Evolutionary conservation across 495 filamentous ascomycete genomes (phyloP).

Genomic region (Acidiella bohemica): DNA sequence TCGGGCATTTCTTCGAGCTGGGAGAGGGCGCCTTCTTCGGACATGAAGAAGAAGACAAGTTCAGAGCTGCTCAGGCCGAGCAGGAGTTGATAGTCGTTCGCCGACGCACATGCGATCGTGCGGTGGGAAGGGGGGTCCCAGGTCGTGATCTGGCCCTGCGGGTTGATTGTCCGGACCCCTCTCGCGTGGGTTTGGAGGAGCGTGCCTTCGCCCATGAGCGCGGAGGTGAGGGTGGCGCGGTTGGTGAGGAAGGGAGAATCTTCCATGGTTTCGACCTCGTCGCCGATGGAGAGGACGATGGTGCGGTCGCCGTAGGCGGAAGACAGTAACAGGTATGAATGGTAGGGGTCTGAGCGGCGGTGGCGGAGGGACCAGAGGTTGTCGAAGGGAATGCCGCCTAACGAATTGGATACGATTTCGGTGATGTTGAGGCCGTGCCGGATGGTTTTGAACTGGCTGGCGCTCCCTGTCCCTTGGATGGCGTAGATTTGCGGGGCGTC

Average conservation of each 20-base stretch:
- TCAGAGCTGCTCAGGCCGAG: conserved; percentile 89
- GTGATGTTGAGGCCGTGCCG: conserved; percentile 87
- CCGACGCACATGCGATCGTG: conserved; percentile 87
- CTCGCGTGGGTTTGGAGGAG: conserved; percentile 90
- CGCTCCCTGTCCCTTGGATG: conserved; percentile 72
- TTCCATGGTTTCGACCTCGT: conserved; percentile 88
- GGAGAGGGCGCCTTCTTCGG: conserved; percentile 73
- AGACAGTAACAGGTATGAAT: conserved; percentile 60
- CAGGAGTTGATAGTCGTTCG: conserved; percentile 85
- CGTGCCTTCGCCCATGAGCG: conserved; percentile 85
- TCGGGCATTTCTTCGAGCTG: conserved; percentile 93
- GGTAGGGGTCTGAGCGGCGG: conserved; percentile 66
- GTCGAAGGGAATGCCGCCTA: conserved; percentile 62
- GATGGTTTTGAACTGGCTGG: conserved; percentile 77
- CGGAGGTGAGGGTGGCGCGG: conserved; percentile 78
- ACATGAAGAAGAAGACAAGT: conserved; percentile 97
- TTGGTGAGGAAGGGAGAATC: conserved; percentile 82
- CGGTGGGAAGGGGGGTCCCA: conserved; percentile 90
- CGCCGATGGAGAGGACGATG: conserved; percentile 83
- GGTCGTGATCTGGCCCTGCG: conserved; percentile 72
- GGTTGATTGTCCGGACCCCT: conserved; percentile 78
- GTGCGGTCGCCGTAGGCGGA: conserved; percentile 50
- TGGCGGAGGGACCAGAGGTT: conserved; percentile 94
- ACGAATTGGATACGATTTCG: conserved; percentile 84
- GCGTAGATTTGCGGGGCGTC: conserved; percentile 96